Base-by-base conservation (phyloP, 768 basidiomycete genomes). In the Lentinula boryana region DNA sequence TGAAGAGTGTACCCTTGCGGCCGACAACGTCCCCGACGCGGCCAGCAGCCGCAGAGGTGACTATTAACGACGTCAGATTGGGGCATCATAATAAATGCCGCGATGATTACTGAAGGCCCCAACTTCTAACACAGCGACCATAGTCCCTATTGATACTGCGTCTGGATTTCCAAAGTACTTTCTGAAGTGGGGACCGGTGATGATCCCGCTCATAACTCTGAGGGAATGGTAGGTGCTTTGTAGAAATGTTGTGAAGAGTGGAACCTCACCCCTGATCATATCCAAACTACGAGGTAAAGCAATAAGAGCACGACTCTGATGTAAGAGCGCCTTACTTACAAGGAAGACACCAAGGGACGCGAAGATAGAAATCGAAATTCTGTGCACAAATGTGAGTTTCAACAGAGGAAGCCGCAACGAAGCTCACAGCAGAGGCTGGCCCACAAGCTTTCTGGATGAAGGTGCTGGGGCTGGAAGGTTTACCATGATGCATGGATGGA, bases 51-150 rank as follows among this genome's bases (percentile, higher is more conserved):
- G 97, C 73, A 12, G 95, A 95, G 0, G 95, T 97, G 62, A 89
- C 92, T 94, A 67, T 63, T 32, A 31, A 38, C 64, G 58, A 31
- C 12, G 61, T 36, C 41, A 48, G 15, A 44, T 21, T 23, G 46
- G 5, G 8, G 52, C 23, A 18, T 40, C 38, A 12, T 46, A 55
- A 46, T 57, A 59, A 51, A 41, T 57, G 23, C 0, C 2, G 16
- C 33, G 27, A 50, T 56, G 75, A 86, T 46, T 68, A 92, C 93
- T 80, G 71, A 97, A 88, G 41, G 95, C 95, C 48, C 95, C 95
- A 38, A 98, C 81, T 73, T 98, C 94, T 36, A 96, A 76, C 5
- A 95, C 88, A n/a, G 95, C 92, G 43, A 97, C 94, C 89, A 98
- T 94, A 18, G 91, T 93, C n/a, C 93, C 95, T 23, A 94, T 72